phyloP scores from a whole-genome alignment of 305 asterid species.

The Petunia hybrid region DNA sequence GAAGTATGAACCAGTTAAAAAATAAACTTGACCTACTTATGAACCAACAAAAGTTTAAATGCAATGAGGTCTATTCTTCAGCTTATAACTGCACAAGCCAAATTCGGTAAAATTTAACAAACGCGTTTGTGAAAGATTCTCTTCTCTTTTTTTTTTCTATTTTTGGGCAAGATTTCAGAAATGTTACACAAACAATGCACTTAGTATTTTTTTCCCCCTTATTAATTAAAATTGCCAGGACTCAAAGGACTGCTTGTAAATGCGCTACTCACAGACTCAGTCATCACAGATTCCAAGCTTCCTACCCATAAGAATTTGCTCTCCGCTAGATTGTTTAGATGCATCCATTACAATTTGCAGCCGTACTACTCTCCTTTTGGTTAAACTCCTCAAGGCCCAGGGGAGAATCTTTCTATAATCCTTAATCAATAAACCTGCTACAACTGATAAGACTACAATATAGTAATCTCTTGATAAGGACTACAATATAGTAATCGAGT shows the following conservation, averaged over 20 bases:
- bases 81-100: constrained; percentile 8
- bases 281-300: background rate
- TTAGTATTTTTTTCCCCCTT: background rate
- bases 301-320: constrained; percentile 5
- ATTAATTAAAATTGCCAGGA: background rate
- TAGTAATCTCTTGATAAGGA: background rate
- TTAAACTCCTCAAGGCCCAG: background rate
- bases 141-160: background rate
- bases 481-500: background rate
- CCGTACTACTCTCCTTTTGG: background rate
- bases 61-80: constrained; percentile 22
- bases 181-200: background rate
- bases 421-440: background rate
- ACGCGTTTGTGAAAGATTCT: background rate
- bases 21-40: constrained; percentile 12
- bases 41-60: background rate
- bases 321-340: constrained; percentile 10
- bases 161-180: constrained; percentile 3
- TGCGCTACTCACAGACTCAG: constrained; percentile 4
- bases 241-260: background rate
- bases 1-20: background rate
- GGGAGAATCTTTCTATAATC: background rate
- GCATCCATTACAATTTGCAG: constrained; percentile 10
- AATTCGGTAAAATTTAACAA: background rate
- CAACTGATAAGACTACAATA: background rate